A percentile compares a stretch with the other conserved stretches of the same genome.
Conservation (phyloP, 148 eudicot species). For the Vaccinium myrtillus region DNA sequence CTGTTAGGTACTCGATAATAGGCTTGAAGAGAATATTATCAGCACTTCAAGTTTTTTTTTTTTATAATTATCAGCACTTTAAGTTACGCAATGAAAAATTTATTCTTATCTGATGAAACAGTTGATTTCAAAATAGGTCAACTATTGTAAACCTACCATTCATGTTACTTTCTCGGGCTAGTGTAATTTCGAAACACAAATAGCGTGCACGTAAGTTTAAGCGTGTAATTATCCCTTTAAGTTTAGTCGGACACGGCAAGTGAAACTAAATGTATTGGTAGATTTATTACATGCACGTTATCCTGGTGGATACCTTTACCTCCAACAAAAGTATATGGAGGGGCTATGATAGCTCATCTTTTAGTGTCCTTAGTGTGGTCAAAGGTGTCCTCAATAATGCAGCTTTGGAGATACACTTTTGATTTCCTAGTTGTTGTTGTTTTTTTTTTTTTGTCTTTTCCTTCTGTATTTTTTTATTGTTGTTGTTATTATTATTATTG, state of each 20-base stretch:
- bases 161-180: not conserved
- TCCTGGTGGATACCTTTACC: not conserved
- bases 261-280: not conserved
- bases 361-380: not conserved
- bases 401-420: conserved; percentile 5
- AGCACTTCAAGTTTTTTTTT: not conserved
- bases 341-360: not conserved
- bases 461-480: not conserved
- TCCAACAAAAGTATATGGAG: conserved; percentile 6
- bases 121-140: not conserved
- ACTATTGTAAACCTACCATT: not conserved
- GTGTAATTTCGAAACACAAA: not conserved
- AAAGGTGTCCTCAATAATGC: not conserved
- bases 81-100: not conserved
- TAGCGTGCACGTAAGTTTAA: not conserved
- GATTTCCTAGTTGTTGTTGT: not conserved
- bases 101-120: not conserved
- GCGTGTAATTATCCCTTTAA: not conserved
- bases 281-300: not conserved
- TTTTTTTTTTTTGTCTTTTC: too few relatives aligned
- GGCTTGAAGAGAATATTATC: not conserved
- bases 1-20: not conserved
- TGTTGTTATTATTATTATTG: too few relatives aligned
- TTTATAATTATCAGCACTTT: not conserved
- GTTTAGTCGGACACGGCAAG: not conserved